Base-by-base conservation (phyloP, 1,139 yeast genomes). In the Yamadazyma dendronema region DNA sequence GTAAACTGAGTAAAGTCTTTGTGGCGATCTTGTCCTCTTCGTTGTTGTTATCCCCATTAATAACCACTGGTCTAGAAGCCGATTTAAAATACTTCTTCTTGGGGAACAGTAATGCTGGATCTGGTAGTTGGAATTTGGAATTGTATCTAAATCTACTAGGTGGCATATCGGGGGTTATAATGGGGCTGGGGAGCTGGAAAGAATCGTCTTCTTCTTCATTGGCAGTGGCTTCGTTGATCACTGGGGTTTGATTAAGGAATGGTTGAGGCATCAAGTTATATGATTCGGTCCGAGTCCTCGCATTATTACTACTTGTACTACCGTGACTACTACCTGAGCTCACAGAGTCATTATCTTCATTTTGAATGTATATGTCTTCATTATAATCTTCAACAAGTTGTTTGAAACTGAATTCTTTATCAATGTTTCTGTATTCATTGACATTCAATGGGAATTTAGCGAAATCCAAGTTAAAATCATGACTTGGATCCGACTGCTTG, bases 351-450 rank as follows among this genome's bases (percentile, higher is more conserved):
- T 22, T 21, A 15, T 40, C 31, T 17, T 35, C 34, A 21, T 14
- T 27, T n/a, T 29, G 16, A 17, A 10, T 16, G 11, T 5, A 16
- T 9, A 5, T 6, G 3, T 46, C 52, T 10, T 43, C 50, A 26
- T 39, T 41, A 17, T 31, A 14, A 13, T 39, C 41, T 11, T 46
- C 38, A 17, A 33, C 29, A 14, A 47, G 36, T 7, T 28, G 15
- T 30, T 67, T 67, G 49, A 80, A 80, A 47, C 66, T 65, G 49
- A 72, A 80, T 1, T 78, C 83, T 35, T 62, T 62, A 39, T 78
- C 83, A 27, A 80, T 72, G 47, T 79, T 69, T 49, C 87, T 65
- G 51, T 79, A 80, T 31, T 63, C 67, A 43, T 79, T 81, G 17
- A 81, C 75, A 51, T 79, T 74, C 16, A 81, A 61, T 16, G 78